Evolutionary conservation across 768 basidiomycete species (phyloP), one percentile per base, ranked within the genome.

Genomic region (Multifurca ochricompacta): DNA sequence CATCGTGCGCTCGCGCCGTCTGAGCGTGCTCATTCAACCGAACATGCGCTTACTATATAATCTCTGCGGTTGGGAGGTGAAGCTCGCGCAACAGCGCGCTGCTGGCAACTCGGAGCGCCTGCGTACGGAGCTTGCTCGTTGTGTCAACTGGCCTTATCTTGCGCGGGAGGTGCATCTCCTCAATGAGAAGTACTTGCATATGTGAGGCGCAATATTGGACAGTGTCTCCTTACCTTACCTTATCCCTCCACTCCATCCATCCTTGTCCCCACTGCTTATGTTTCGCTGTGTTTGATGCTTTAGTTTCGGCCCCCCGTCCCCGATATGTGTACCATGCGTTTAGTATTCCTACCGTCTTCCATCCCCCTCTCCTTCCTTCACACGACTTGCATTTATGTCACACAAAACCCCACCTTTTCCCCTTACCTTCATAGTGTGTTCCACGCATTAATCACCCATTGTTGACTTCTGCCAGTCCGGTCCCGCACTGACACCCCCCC

Each of bases 1-100:
- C 61, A 80, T 96, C 59, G 92, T 94, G 34, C 83, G 95, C 52
- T 91, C 90, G 51, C 79, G 94, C 39, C 76, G 95, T 32, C 75
- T 98, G 49, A 94, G 82, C 30, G 91, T 94, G 58, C 76, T 93
- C 61, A 92, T 91, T 58, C 91, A 98, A 72, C 95, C 95, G 18
- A 97, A 96, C 61, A 87, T 97, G 81, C 80, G 91, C n/a, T 72
- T 98, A 66, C 70, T 97, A 69, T 96, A 94, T 69, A 94, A 97
- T 66, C 76, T 97, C 23, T 83, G 91, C 64, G 93, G 89, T 9
- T 97, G 91, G 91, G 95, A 97, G 69, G 83, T 91, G 62, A 82
- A 84, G 67, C 77, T 96, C n/a, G 91, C 91, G n/a, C 77, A 77
- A 62, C 82, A 83, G 65, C 77, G 84, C 23, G 83, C 81, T 0